Evolutionary conservation across 371 early-diverging fungal species (phyloP), one percentile per base, ranked within the genome.

Genomic region (Mortierella sp.): DNA sequence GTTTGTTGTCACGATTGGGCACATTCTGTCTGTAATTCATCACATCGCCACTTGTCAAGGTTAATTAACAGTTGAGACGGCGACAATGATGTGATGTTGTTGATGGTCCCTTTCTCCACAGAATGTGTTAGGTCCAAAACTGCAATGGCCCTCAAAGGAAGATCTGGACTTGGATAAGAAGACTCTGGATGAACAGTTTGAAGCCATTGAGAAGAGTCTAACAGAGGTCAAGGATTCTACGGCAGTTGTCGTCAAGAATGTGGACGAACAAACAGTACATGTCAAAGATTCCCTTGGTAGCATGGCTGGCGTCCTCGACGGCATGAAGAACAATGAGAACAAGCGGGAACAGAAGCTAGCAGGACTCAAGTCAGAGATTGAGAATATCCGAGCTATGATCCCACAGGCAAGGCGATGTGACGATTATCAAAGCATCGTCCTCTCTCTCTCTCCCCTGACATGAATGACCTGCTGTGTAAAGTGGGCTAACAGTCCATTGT

Each of bases 331-430:
- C 17, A 86, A 89, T 49, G 95, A 94, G 57, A 81, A 80, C 52
- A 77, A 87, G 67, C 77, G 90, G 58, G 91, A 90, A 9, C 82
- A 87, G 37, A 93, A 94, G 37, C 83, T 96, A 47, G 83, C 84
- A 56, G 81, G 74, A 27, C 83, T 95, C 54, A 85, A 91, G 65
- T 81, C 80, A 34, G 95, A 96, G 43, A 79, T 98, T 25, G 93
- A 95, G 19, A 76, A 81, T 31, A 85, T 95, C 55, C 89, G 90
- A 43, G 82, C 86, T 5, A 77, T 88, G 57, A 86, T 95, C n/a
- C 92, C 96, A 37, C 87, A 90, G 83, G 92, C 91, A 81, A 58
- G 51, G 44, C n/a, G n/a, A n/a, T n/a, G n/a, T n/a, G n/a, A n/a
- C n/a, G n/a, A n/a, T n/a, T 46, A 46, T 46, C 10, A 16, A 21